Conservation (phyloP, 139 green algal species). For the Chlamydomonas asymmetrica region DNA sequence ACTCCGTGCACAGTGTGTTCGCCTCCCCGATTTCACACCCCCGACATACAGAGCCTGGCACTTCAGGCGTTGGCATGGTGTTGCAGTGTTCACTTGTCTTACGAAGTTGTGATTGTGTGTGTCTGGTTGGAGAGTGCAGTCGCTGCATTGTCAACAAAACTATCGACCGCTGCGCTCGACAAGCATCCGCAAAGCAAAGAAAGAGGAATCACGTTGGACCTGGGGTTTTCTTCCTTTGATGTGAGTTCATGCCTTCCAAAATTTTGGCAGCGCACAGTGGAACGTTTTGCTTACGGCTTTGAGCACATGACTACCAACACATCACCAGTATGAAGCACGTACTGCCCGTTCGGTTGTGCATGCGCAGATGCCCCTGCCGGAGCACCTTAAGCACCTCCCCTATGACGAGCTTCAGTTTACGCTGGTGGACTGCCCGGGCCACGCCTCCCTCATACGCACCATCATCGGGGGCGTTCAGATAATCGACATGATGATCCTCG, state of each 20-base stretch:
- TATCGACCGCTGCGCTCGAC: slow-evolving; percentile 95
- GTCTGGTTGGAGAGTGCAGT: slow-evolving; percentile 53
- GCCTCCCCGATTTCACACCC: neutral
- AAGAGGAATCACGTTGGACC: slow-evolving; percentile 95
- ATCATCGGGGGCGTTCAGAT: slow-evolving; percentile 95
- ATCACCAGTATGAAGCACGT: neutral
- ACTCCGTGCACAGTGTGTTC: neutral
- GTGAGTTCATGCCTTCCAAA: slow-evolving; percentile 18
- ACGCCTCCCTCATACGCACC: slow-evolving; percentile 94
- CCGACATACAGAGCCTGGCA: neutral
- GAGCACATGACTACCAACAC: neutral
- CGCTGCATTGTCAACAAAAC: slow-evolving; percentile 79
- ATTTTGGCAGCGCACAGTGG: neutral
- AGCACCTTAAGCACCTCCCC: slow-evolving; percentile 39
- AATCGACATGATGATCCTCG: slow-evolving; percentile 95
- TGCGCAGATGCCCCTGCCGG: slow-evolving; percentile 43
- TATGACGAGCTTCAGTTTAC: slow-evolving; percentile 83
- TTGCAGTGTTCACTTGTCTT: neutral
- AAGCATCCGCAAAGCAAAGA: slow-evolving; percentile 94
- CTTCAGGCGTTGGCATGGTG: neutral
- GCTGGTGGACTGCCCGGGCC: slow-evolving; percentile 96
- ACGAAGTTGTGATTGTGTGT: neutral
- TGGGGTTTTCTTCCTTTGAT: slow-evolving; percentile 94
- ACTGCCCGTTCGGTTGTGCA: neutral
- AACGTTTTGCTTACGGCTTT: neutral